Conservation (phyloP, 2,329 filamentous ascomycete genomes). For the Plectosphaerella sp. region DNA sequence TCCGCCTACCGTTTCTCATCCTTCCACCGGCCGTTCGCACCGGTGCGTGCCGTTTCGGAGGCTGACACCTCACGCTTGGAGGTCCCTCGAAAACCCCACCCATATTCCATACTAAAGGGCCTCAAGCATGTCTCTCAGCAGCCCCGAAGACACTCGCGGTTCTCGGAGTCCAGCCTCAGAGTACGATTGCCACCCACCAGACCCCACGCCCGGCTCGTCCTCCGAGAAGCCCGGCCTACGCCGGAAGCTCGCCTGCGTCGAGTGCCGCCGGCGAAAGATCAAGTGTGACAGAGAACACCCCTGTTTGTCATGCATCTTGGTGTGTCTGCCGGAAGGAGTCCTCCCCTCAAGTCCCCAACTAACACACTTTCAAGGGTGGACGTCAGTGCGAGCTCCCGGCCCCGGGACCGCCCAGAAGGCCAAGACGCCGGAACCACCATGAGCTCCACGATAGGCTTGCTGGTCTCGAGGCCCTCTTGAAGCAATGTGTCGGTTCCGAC, state of each 20-base stretch:
- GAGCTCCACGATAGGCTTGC: constrained; percentile 3
- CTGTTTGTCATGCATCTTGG: constrained; percentile 56
- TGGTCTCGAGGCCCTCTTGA: neutral
- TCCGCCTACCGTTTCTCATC: too few species aligned
- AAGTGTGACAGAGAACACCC: constrained; percentile 56
- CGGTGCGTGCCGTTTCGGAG: too few species aligned
- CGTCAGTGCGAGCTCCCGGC: constrained; percentile 1
- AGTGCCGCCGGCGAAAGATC: constrained; percentile 58
- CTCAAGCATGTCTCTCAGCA: neutral
- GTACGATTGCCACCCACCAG: neutral
- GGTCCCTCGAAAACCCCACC: too few species aligned
- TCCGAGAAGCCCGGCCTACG: neutral
- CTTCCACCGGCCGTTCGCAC: neutral
- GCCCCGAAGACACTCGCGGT: neutral
- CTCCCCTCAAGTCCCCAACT: neutral
- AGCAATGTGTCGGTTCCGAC: neutral
- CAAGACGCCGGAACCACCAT: constrained; percentile 3
- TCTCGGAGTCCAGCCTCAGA: neutral
- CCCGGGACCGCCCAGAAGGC: neutral
- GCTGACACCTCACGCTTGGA: too few species aligned
- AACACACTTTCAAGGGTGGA: neutral
- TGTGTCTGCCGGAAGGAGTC: constrained; percentile 18
- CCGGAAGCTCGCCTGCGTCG: constrained; percentile 40
- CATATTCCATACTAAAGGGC: neutral
- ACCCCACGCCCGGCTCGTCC: neutral